Percentiles rank a stretch among this genome's conserved stretches.
phyloP scores from a whole-genome alignment of 257 asterid species.

The Perilla frutescens region DNA sequence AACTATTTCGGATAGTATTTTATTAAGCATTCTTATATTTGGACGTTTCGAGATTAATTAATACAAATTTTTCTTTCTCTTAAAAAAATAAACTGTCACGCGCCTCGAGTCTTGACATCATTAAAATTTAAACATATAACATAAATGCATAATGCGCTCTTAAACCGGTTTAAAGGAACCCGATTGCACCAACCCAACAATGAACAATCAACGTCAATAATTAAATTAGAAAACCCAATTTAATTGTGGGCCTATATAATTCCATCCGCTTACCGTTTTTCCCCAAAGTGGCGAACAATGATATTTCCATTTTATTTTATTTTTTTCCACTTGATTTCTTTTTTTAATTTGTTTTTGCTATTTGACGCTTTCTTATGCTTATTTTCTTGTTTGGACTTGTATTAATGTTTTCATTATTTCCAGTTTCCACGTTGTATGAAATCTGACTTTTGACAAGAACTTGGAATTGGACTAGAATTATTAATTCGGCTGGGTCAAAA shows the following conservation, averaged over 20 bases:
- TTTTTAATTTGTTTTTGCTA: not conserved
- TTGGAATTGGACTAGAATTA: not conserved
- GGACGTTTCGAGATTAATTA: no score
- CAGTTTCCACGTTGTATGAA: not conserved
- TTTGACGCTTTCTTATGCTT: conserved; percentile 24
- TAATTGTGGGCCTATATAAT: conserved; percentile 27
- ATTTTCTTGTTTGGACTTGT: conserved; percentile 29
- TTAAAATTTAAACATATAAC: not conserved
- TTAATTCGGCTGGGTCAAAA: not conserved
- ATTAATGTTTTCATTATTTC: not conserved
- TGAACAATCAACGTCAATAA: conserved; percentile 30
- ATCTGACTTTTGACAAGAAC: conserved; percentile 5
- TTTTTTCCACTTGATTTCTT: conserved; percentile 2
- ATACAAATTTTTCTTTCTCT: no score
- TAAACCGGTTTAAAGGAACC: not conserved
- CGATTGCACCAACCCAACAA: conserved; percentile 16
- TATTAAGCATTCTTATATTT: no score
- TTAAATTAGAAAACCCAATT: conserved; percentile 21
- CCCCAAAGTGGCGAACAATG: conserved; percentile 30
- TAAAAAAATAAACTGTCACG: no score
- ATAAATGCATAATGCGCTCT: no score
- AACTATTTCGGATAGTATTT: no score
- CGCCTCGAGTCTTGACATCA: not conserved
- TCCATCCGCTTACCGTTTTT: conserved; percentile 32
- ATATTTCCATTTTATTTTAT: not conserved